phyloP scores from a whole-genome alignment of 192 early-diverging fungal species.

The Podila horticola region DNA sequence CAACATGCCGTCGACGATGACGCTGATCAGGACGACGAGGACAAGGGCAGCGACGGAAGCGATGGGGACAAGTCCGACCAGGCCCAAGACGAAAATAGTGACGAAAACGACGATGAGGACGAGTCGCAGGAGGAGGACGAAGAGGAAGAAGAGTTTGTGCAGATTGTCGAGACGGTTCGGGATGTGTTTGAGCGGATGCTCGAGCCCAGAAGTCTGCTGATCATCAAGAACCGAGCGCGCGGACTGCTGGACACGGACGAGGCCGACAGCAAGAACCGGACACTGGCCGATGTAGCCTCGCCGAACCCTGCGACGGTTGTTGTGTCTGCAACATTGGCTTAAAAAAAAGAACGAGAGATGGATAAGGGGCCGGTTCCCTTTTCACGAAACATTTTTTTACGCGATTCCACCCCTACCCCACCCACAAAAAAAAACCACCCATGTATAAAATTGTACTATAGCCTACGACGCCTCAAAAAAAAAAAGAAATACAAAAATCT shows the following conservation, averaged over 20 bases:
- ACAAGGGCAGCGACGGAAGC: not conserved
- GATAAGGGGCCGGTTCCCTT: too few species aligned
- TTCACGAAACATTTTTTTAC: too few species aligned
- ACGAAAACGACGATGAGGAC: not conserved
- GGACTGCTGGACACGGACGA: constrained; percentile 27
- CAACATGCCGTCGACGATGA: not conserved
- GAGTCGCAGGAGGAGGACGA: not conserved
- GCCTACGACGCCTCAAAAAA: too few species aligned
- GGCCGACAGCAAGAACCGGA: not conserved
- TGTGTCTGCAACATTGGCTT: too few species aligned
- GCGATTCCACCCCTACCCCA: too few species aligned
- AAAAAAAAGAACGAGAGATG: too few species aligned
- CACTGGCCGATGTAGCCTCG: not conserved
- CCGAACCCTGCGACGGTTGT: too few species aligned
- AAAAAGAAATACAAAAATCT: too few species aligned
- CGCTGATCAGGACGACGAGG: not conserved
- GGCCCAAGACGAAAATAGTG: not conserved
- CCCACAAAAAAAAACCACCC: too few species aligned
- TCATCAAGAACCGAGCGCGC: constrained; percentile 47
- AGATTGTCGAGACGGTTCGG: constrained; percentile 28
- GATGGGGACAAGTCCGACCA: not conserved
- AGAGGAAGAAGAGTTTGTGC: constrained; percentile 13
- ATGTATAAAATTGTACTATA: too few species aligned
- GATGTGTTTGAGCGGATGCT: constrained; percentile 50
- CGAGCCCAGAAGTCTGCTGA: constrained; percentile 28